These are phyloP conservation scores for Fusarium palustre DNA, from an alignment of 2,329 filamentous ascomycete genomes.

Conservation along the genomic window DNA sequence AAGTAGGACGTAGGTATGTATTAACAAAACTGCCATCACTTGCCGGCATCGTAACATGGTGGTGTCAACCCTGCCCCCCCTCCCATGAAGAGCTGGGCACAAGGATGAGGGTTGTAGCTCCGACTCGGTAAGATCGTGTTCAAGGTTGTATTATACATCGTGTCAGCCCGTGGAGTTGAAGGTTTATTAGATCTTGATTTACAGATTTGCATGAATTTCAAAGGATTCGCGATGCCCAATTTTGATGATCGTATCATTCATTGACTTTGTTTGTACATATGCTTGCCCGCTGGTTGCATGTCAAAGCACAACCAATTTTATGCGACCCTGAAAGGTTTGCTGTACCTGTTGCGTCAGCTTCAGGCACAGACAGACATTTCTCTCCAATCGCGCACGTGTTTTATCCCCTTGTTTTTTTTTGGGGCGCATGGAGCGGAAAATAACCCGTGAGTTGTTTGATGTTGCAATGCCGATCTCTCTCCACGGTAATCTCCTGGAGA, in stretches of 20 bases:
- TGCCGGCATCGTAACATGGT: neutral
- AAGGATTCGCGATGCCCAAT: neutral
- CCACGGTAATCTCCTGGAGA: slow-evolving; percentile 36
- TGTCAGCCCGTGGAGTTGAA: neutral
- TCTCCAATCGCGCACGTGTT: neutral
- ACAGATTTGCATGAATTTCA: neutral
- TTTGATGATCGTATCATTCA: no score
- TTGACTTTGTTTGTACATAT: neutral
- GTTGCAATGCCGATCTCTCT: slow-evolving; percentile 31
- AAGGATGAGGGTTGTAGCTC: slow-evolving; percentile 10
- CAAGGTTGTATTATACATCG: neutral
- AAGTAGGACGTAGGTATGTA: no score
- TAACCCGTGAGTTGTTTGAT: neutral
- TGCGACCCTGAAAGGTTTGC: neutral
- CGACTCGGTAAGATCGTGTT: slow-evolving; percentile 19
- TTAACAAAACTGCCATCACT: neutral
- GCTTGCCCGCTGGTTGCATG: neutral
- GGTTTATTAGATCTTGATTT: neutral
- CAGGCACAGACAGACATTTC: neutral
- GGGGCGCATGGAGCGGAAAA: slow-evolving; percentile 2
- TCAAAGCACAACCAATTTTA: neutral
- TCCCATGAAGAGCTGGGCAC: slow-evolving; percentile 1
- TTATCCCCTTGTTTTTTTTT: neutral
- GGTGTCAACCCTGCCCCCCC: no score
- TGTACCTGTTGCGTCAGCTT: neutral